These are phyloP conservation scores for Penicillium nucicola DNA, from an alignment of 495 filamentous ascomycete species.

Conservation along the genomic window DNA sequence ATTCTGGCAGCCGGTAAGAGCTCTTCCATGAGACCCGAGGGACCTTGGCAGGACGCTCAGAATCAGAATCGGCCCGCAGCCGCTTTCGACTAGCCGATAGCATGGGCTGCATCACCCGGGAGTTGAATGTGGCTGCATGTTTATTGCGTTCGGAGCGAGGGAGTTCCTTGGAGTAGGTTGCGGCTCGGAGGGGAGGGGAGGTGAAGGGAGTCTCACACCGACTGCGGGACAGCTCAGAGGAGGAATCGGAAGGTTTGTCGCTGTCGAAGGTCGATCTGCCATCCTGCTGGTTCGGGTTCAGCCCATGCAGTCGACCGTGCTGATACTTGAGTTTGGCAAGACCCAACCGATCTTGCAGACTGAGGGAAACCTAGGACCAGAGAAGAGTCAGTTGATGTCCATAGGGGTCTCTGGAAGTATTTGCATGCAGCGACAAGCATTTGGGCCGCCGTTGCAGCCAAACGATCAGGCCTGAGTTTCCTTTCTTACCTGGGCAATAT, in stretches of 20 bases:
- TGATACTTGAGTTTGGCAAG: slow-evolving; percentile 95
- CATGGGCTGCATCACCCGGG: slow-evolving; percentile 45
- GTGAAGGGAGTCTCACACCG: slow-evolving; percentile 47
- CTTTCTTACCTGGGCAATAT: slow-evolving; percentile 73
- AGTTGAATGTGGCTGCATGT: slow-evolving; percentile 48
- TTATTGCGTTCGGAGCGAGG: slow-evolving; percentile 44
- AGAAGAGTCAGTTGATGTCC: slow-evolving; percentile 7
- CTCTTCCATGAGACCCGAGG: slow-evolving; percentile 67
- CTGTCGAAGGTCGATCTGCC: slow-evolving; percentile 38
- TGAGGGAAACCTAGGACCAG: slow-evolving; percentile 74
- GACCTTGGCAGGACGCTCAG: slow-evolving; percentile 53
- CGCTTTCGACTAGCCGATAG: slow-evolving; percentile 58
- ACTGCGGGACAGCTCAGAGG: slow-evolving; percentile 58
- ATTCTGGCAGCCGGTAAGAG: slow-evolving; percentile 70
- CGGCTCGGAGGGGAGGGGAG: slow-evolving; percentile 36
- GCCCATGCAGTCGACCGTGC: slow-evolving; percentile 57
- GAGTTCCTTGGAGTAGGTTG: slow-evolving; percentile 44
- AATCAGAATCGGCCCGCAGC: slow-evolving; percentile 63
- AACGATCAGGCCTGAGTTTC: background rate
- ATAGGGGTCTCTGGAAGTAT: background rate
- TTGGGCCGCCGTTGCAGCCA: background rate
- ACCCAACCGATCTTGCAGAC: slow-evolving; percentile 86
- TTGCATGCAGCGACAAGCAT: background rate
- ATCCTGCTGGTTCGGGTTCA: slow-evolving; percentile 63
- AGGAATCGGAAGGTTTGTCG: slow-evolving; percentile 67